A percentile compares a stretch with the other conserved stretches of the same genome.
Evolutionary conservation across 331 rosid species (phyloP).

Genomic region (Acacia pycnantha): DNA sequence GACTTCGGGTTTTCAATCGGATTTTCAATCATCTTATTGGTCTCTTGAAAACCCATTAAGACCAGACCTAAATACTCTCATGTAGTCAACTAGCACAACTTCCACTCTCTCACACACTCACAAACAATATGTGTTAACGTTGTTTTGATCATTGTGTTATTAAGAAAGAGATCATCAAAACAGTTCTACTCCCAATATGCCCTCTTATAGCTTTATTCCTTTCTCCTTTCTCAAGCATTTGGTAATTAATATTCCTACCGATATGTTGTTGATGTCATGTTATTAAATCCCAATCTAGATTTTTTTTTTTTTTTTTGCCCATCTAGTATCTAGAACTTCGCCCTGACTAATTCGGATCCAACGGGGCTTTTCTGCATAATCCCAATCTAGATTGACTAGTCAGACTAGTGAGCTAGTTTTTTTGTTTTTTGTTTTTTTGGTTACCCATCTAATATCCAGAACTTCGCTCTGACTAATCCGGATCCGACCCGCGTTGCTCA

Average conservation of each 20-base stretch:
- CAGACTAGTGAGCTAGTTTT: too few species aligned
- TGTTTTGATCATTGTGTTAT: neutral
- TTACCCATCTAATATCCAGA: too few species aligned
- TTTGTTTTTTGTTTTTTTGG: too few species aligned
- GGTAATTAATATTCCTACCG: neutral
- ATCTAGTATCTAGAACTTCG: too few species aligned
- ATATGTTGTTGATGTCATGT: neutral
- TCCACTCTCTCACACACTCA: neutral
- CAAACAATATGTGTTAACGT: neutral
- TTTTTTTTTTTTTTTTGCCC: too few species aligned
- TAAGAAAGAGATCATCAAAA: neutral
- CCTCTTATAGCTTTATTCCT: neutral
- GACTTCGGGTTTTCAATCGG: constrained; percentile 16
- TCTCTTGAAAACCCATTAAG: neutral
- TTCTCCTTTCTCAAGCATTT: neutral
- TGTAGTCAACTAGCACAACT: constrained; percentile 24
- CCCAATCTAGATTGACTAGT: neutral
- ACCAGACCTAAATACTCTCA: constrained; percentile 22
- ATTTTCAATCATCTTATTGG: constrained; percentile 31
- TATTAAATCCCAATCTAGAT: too few species aligned
- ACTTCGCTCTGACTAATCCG: too few species aligned
- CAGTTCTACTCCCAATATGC: neutral
- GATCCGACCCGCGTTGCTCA: too few species aligned
- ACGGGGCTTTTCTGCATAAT: too few species aligned
- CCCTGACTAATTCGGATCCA: too few species aligned